Percentiles rank a stretch among this genome's conserved stretches.
Evolutionary conservation across 768 basidiomycete genomes (phyloP).

Genomic region (Tulasnella calospora): DNA sequence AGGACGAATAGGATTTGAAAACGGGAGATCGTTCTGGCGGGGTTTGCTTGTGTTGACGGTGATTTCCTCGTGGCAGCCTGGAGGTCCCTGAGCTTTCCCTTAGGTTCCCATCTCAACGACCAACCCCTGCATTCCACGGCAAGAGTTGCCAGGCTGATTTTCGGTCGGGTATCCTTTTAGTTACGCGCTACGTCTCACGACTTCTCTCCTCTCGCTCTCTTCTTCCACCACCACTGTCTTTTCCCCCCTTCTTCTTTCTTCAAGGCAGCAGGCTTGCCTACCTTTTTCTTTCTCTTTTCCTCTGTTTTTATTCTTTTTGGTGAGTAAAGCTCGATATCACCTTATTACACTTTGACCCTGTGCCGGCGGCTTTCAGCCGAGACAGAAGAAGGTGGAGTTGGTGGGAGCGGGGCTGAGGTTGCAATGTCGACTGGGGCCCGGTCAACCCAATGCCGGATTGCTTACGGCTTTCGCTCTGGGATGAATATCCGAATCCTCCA

Average conservation of each 20-base stretch:
- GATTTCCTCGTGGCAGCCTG: background rate
- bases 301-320: background rate
- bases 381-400: background rate
- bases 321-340: background rate
- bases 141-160: background rate
- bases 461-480: background rate
- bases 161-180: background rate
- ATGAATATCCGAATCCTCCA: background rate
- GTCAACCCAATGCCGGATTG: background rate
- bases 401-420: background rate
- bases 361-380: background rate
- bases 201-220: background rate
- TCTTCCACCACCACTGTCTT: slow-evolving; percentile 4
- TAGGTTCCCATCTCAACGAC: slow-evolving; percentile 2
- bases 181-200: background rate
- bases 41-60: background rate
- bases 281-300: background rate
- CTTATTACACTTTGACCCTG: background rate
- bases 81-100: background rate
- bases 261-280: background rate
- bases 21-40: background rate
- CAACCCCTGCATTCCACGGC: background rate
- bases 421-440: slow-evolving; percentile 1
- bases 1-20: background rate
- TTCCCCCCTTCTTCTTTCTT: background rate